phyloP scores from a whole-genome alignment of 176 grass and related monocot species.

The Oryza officinalis region DNA sequence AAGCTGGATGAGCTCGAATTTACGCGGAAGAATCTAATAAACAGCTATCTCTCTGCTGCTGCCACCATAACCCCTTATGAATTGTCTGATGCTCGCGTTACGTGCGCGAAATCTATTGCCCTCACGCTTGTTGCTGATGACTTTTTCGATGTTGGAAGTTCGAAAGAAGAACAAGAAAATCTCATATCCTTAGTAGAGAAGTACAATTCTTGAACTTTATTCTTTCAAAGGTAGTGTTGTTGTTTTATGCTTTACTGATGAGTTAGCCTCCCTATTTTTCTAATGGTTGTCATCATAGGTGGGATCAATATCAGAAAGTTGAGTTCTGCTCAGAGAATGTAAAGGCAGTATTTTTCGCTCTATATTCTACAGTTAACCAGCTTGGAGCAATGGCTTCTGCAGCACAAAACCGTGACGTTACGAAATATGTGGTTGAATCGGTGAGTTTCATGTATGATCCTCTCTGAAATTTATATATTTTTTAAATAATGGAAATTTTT shows the following conservation, averaged over 20 bases:
- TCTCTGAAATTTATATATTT: too few species aligned
- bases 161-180: constrained; percentile 69
- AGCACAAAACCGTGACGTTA: constrained; percentile 52
- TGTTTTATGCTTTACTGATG: too few species aligned
- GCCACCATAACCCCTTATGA: constrained; percentile 58
- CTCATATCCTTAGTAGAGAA: constrained; percentile 62
- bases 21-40: constrained; percentile 61
- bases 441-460: constrained; percentile 40
- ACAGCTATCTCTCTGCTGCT: constrained; percentile 68
- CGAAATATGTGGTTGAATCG: constrained; percentile 47
- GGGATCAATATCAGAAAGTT: constrained; percentile 48
- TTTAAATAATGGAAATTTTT: too few species aligned
- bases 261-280: background rate
- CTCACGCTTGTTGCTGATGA: constrained; percentile 70
- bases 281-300: constrained; percentile 36
- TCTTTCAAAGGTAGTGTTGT: background rate
- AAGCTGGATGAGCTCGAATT: constrained; percentile 67
- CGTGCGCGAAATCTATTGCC: constrained; percentile 60
- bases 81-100: constrained; percentile 56
- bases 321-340: constrained; percentile 62
- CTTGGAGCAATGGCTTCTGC: constrained; percentile 49
- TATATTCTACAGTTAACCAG: constrained; percentile 54
- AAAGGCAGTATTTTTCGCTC: constrained; percentile 59
- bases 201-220: constrained; percentile 31
- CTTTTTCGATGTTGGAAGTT: constrained; percentile 78